Conservation (phyloP, 2,329 filamentous ascomycete genomes). For the Penicillium sp. region DNA sequence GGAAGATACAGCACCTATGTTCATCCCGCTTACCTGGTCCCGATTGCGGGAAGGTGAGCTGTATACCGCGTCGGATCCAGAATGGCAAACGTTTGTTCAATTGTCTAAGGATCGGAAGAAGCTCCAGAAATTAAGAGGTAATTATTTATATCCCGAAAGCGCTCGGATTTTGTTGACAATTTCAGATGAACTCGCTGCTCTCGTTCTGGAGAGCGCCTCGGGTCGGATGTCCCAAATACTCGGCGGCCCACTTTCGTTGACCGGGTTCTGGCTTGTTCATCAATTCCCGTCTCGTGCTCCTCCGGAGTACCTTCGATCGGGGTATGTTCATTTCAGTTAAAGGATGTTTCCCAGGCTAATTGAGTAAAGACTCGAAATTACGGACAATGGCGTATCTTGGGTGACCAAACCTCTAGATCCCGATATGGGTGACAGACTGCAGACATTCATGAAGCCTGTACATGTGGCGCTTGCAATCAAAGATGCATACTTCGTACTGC, state of each 20-base stretch:
- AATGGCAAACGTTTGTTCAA: slow-evolving; percentile 61
- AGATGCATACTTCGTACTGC: slow-evolving; percentile 34
- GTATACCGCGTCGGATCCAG: slow-evolving; percentile 51
- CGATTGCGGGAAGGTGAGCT: slow-evolving; percentile 30
- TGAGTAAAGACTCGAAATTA: slow-evolving; percentile 28
- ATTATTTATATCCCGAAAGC: not conserved
- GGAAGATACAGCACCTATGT: slow-evolving; percentile 50
- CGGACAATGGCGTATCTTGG: slow-evolving; percentile 27
- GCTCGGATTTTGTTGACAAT: slow-evolving; percentile 13
- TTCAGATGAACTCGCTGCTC: slow-evolving; percentile 48
- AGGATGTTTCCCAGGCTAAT: slow-evolving; percentile 15
- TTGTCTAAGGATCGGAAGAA: slow-evolving; percentile 55
- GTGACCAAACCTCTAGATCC: slow-evolving; percentile 27
- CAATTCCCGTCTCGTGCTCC: slow-evolving; percentile 60
- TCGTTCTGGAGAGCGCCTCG: slow-evolving; percentile 45
- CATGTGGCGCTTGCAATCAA: slow-evolving; percentile 33
- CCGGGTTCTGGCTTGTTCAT: slow-evolving; percentile 60
- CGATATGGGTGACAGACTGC: slow-evolving; percentile 32
- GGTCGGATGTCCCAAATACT: slow-evolving; percentile 44
- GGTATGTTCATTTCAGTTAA: slow-evolving; percentile 45
- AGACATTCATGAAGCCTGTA: slow-evolving; percentile 31
- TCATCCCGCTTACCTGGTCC: slow-evolving; percentile 61
- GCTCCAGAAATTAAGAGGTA: slow-evolving; percentile 49
- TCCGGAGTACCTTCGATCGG: slow-evolving; percentile 58
- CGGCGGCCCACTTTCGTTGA: slow-evolving; percentile 51